Conservation (phyloP, 805 yeast genomes). For the Lipomyces spencermartinsiae region DNA sequence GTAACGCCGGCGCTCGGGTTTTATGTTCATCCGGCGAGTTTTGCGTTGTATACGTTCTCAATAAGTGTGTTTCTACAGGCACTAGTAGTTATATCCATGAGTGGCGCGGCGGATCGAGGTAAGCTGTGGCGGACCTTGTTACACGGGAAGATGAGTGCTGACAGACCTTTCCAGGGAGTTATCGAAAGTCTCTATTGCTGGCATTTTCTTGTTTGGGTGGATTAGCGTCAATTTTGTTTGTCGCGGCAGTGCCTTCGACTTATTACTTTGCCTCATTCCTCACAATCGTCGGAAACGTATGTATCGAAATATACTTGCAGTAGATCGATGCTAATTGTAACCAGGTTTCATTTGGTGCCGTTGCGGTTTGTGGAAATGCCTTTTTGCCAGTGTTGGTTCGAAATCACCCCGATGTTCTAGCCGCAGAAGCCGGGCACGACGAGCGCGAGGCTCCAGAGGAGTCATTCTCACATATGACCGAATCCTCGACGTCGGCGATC, state of each 20-base stretch:
- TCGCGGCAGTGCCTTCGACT: slow-evolving; percentile 49
- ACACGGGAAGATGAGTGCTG: not conserved
- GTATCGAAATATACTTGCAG: not conserved
- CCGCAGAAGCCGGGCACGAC: not conserved
- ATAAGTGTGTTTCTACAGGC: slow-evolving; percentile 76
- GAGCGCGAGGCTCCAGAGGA: not conserved
- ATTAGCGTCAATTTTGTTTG: slow-evolving; percentile 56
- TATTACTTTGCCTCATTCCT: slow-evolving; percentile 61
- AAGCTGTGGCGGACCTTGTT: not conserved
- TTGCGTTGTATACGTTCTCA: slow-evolving; percentile 76
- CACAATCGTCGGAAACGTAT: slow-evolving; percentile 64
- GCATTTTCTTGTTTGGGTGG: slow-evolving; percentile 67
- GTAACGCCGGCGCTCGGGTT: slow-evolving; percentile 54
- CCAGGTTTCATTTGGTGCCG: slow-evolving; percentile 70
- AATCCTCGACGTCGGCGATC: slow-evolving; percentile 13
- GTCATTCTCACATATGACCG: slow-evolving; percentile 13
- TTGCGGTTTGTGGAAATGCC: slow-evolving; percentile 80
- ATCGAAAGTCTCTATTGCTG: slow-evolving; percentile 62
- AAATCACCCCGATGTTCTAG: slow-evolving; percentile 46
- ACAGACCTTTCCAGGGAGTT: slow-evolving; percentile 46
- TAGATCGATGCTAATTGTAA: not conserved
- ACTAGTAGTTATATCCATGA: slow-evolving; percentile 68
- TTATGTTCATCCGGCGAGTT: slow-evolving; percentile 73
- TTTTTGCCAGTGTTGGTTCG: slow-evolving; percentile 66
- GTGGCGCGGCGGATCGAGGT: slow-evolving; percentile 72